A percentile compares a stretch with the other conserved stretches of the same genome.
Evolutionary conservation across 768 basidiomycete genomes (phyloP).

Genomic region (Collybiopsis luxurians): DNA sequence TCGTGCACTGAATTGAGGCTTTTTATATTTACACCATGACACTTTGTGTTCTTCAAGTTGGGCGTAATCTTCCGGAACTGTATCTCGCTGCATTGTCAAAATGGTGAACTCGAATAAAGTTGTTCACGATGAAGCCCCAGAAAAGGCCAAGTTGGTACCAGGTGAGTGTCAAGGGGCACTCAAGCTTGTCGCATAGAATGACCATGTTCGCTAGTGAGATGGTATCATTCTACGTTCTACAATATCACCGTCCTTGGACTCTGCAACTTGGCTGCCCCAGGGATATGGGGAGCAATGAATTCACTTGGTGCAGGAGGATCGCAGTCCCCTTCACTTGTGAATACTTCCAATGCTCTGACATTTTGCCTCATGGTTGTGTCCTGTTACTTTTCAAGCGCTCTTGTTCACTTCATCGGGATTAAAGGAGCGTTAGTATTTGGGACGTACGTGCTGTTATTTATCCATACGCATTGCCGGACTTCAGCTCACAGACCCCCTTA

Average conservation of each 20-base stretch:
- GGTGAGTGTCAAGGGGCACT: too few species aligned
- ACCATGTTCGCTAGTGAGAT: not conserved
- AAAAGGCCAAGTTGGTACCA: too few species aligned
- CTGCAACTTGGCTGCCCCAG: constrained; percentile 7
- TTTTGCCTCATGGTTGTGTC: constrained; percentile 5
- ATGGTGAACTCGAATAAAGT: too few species aligned
- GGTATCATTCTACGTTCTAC: constrained; percentile 10
- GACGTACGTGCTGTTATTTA: not conserved
- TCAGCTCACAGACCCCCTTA: too few species aligned
- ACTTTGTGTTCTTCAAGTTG: too few species aligned
- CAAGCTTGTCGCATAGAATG: not conserved
- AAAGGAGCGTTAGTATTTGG: constrained; percentile 6
- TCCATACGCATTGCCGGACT: too few species aligned
- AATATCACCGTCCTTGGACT: constrained; percentile 7
- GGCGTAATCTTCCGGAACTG: too few species aligned
- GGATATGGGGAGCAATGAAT: constrained; percentile 13
- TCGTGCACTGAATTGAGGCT: too few species aligned
- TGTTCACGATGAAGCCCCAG: too few species aligned
- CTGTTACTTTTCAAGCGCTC: not conserved
- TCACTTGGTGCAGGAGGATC: constrained; percentile 12
- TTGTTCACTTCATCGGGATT: constrained; percentile 1
- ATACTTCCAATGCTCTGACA: constrained; percentile 7
- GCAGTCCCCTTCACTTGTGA: constrained; percentile 5
- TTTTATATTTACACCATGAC: too few species aligned
- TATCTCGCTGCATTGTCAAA: too few species aligned